Percentiles rank a stretch among this genome's conserved stretches.
phyloP scores from a whole-genome alignment of 495 filamentous ascomycete species.

The Neurospora sublineolata region DNA sequence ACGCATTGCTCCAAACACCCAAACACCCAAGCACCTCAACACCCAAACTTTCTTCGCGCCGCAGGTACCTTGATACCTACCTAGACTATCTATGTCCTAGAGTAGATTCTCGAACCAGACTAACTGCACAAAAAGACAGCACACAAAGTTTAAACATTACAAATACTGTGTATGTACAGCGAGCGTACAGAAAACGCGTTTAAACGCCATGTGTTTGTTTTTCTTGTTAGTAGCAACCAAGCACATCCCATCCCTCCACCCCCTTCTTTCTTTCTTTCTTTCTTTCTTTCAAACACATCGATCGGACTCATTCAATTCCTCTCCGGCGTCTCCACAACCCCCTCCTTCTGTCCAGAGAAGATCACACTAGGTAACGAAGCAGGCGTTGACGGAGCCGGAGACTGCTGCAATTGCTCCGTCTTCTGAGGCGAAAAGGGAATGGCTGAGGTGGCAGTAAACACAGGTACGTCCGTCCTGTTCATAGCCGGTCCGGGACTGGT shows the following conservation, averaged over 20 bases:
- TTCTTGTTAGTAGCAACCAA: background rate
- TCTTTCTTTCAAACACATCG: background rate
- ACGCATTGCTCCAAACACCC: background rate
- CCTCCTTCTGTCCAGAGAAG: background rate
- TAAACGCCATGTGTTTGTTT: background rate
- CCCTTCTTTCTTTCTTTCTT: background rate
- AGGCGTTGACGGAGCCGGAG: background rate
- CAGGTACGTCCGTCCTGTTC: slow-evolving; percentile 12
- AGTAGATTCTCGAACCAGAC: background rate
- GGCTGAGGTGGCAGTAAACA: slow-evolving; percentile 17
- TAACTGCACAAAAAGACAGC: background rate
- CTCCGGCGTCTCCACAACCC: background rate
- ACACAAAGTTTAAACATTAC: background rate
- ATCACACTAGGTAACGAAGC: background rate
- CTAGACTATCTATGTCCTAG: background rate
- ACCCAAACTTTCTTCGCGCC: background rate
- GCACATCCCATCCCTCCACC: background rate
- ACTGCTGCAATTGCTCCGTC: background rate
- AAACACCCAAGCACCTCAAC: background rate
- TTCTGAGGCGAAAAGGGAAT: slow-evolving; percentile 18
- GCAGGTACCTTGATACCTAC: background rate
- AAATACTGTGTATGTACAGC: background rate
- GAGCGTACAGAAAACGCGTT: background rate
- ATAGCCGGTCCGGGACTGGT: slow-evolving; percentile 7
- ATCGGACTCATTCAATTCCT: background rate